A percentile compares a stretch with the other conserved stretches of the same genome.
These are phyloP conservation scores for Umbelopsis isabellina DNA, from an alignment of 192 early-diverging fungal genomes.

Conservation along the genomic window DNA sequence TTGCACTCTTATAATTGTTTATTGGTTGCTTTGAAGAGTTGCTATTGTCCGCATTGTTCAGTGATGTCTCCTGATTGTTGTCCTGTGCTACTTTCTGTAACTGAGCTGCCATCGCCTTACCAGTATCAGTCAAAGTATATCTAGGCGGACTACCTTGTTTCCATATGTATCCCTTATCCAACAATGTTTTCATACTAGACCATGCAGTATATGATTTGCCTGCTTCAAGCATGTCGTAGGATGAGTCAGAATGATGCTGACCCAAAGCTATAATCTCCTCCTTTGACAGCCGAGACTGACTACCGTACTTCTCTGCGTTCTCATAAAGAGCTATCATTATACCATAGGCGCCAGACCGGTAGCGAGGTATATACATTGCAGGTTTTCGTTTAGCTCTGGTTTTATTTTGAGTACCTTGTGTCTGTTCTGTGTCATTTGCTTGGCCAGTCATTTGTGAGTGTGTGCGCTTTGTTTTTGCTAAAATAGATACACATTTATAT, in stretches of 20 bases:
- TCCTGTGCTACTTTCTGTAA: neutral
- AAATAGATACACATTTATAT: neutral
- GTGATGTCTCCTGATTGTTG: no score
- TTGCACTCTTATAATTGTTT: no score
- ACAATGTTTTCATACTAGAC: constrained; percentile 74
- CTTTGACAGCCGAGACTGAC: constrained; percentile 57
- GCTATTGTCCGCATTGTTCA: no score
- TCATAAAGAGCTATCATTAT: constrained; percentile 71
- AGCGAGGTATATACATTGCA: constrained; percentile 71
- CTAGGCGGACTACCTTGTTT: constrained; percentile 61
- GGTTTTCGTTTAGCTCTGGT: constrained; percentile 7
- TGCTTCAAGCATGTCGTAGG: constrained; percentile 59
- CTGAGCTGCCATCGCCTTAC: constrained; percentile 58
- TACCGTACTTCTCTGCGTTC: constrained; percentile 25
- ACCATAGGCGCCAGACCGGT: constrained; percentile 80
- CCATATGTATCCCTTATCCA: constrained; percentile 68
- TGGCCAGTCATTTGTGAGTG: constrained; percentile 4
- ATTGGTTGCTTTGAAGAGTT: no score
- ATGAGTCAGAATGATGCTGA: constrained; percentile 68
- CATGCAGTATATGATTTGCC: constrained; percentile 74
- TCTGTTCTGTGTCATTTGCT: neutral
- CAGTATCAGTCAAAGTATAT: constrained; percentile 76
- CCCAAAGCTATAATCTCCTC: constrained; percentile 66
- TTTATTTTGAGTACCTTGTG: neutral
- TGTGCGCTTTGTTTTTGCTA: neutral